These are phyloP conservation scores for Gentiana macrophylla DNA, from an alignment of 257 asterid species.

Conservation along the genomic window DNA sequence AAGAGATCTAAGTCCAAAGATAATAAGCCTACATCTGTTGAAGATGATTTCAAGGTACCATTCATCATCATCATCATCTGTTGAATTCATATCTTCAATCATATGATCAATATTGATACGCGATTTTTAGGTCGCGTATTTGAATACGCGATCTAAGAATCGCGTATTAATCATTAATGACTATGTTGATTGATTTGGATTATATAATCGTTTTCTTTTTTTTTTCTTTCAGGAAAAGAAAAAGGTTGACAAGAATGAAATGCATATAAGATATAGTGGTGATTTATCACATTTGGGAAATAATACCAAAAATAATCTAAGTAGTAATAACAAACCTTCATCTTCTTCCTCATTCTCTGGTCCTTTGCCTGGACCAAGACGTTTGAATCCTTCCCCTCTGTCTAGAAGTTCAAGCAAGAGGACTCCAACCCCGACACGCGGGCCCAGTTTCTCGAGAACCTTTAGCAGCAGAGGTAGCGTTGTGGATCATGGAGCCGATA, in stretches of 20 bases:
- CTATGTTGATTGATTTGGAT: no score
- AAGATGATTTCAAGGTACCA: slow-evolving; percentile 23
- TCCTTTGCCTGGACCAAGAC: slow-evolving; percentile 15
- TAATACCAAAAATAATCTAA: slow-evolving; percentile 5
- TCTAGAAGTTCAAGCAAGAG: slow-evolving; percentile 25
- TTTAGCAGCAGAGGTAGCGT: slow-evolving; percentile 22
- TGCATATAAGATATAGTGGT: slow-evolving; percentile 9
- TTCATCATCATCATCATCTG: no score
- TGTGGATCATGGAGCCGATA: slow-evolving; percentile 7
- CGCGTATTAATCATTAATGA: no score
- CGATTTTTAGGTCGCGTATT: no score
- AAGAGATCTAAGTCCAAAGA: slow-evolving; percentile 12
- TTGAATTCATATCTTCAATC: no score
- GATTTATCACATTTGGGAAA: slow-evolving; percentile 1
- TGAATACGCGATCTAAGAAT: no score
- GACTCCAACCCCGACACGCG: slow-evolving; percentile 1
- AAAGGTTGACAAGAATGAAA: slow-evolving; percentile 9
- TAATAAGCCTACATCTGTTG: slow-evolving; percentile 23
- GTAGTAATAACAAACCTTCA: slow-evolving; percentile 8
- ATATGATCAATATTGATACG: no score
- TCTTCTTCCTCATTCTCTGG: slow-evolving; percentile 12
- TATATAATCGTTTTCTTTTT: neutral
- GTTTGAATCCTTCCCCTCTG: slow-evolving; percentile 16
- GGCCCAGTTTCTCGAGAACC: slow-evolving; percentile 19
- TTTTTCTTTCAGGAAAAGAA: slow-evolving; percentile 18